phyloP scores from a whole-genome alignment of 306 rosid genomes.

The Begonia loranthoides region DNA sequence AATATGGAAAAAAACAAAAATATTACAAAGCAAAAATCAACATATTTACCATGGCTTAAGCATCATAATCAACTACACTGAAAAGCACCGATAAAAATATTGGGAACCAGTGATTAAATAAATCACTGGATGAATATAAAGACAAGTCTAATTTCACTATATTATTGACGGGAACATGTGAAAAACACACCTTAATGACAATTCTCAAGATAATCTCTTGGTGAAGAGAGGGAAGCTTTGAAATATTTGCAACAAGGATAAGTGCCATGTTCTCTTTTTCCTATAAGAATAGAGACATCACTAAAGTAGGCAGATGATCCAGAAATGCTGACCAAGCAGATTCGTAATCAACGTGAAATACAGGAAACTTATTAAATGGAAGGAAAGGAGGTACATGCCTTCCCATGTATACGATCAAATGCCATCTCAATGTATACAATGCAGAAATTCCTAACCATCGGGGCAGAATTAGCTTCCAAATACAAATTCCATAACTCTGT shows the following conservation, averaged over 20 bases:
- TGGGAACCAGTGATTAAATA: too few relatives aligned
- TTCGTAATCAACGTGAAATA: not conserved
- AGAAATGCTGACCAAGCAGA: not conserved
- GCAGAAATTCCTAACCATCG: conserved; percentile 90
- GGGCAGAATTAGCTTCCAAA: conserved; percentile 39
- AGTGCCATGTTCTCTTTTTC: conserved; percentile 76
- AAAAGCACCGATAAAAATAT: too few relatives aligned
- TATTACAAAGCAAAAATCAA: too few relatives aligned
- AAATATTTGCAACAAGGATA: conserved; percentile 54
- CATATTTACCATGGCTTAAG: too few relatives aligned
- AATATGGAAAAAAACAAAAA: too few relatives aligned
- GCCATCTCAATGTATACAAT: conserved; percentile 95
- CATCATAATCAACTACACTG: too few relatives aligned
- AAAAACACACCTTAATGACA: conserved; percentile 41
- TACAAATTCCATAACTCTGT: conserved; percentile 67
- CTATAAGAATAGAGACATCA: conserved; percentile 27
- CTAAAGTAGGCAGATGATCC: conserved; percentile 7
- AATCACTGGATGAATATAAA: too few relatives aligned
- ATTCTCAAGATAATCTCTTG: conserved; percentile 83
- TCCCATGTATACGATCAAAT: conserved; percentile 50
- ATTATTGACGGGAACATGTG: too few relatives aligned
- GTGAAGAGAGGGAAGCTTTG: conserved; percentile 80
- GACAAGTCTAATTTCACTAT: too few relatives aligned
- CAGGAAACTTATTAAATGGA: not conserved
- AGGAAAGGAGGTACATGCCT: conserved; percentile 30